phyloP scores from a whole-genome alignment of 805 yeast species.

The Wickerhamomyces hampshirensis region DNA sequence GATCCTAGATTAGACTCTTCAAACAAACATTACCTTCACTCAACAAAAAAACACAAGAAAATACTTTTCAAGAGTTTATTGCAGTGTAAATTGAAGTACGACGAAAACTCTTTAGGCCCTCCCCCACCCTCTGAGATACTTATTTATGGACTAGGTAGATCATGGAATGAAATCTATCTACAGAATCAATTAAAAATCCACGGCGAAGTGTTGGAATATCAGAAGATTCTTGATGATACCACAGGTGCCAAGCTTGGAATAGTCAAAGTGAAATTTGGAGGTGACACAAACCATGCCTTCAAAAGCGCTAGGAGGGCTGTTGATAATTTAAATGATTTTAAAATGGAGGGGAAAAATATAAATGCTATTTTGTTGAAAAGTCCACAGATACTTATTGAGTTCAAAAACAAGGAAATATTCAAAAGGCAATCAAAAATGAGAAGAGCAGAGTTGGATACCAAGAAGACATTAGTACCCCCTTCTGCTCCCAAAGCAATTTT shows the following conservation, averaged over 20 bases:
- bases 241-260: slow-evolving; percentile 79
- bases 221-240: slow-evolving; percentile 60
- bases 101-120: slow-evolving; percentile 69
- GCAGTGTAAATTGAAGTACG: slow-evolving; percentile 38
- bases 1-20: slow-evolving; percentile 40
- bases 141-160: slow-evolving; percentile 58
- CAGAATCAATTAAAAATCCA: slow-evolving; percentile 49
- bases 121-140: slow-evolving; percentile 69
- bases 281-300: slow-evolving; percentile 42
- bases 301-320: slow-evolving; percentile 42
- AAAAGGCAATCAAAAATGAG: slow-evolving; percentile 5
- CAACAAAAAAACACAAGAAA: slow-evolving; percentile 35
- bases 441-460: slow-evolving; percentile 25
- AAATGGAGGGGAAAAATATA: slow-evolving; percentile 48
- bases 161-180: slow-evolving; percentile 40
- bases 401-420: slow-evolving; percentile 7
- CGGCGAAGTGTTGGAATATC: slow-evolving; percentile 60
- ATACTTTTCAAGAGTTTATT: slow-evolving; percentile 40
- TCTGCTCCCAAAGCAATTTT: slow-evolving; percentile 25
- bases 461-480: slow-evolving; percentile 11
- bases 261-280: slow-evolving; percentile 57
- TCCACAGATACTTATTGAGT: slow-evolving; percentile 33
- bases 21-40: slow-evolving; percentile 20
- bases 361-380: slow-evolving; percentile 49
- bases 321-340: slow-evolving; percentile 34